These are phyloP conservation scores for Alloascoidea africana DNA, from an alignment of 805 yeast species.

Conservation along the genomic window DNA sequence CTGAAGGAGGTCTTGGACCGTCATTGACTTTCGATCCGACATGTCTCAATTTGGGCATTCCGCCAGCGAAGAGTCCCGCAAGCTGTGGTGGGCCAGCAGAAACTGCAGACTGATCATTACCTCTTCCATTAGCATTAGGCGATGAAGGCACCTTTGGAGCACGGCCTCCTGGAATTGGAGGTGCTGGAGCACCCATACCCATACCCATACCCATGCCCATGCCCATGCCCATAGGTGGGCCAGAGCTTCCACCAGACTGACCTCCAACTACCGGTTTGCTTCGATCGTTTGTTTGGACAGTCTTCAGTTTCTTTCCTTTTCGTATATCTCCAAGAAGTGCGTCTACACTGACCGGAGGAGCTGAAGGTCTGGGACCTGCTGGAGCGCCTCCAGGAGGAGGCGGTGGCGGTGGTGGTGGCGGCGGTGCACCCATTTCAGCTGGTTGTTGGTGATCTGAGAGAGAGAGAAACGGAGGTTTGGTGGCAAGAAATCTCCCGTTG, in stretches of 20 bases:
- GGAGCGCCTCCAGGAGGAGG: conserved; percentile 9
- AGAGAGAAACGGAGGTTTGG: too few species aligned
- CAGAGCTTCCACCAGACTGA: conserved; percentile 8
- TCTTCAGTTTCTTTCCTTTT: conserved; percentile 46
- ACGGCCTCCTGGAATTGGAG: conserved; percentile 10
- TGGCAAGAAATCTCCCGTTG: too few species aligned
- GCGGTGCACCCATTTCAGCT: conserved; percentile 1
- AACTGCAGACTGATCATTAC: conserved; percentile 18
- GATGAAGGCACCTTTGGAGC: conserved; percentile 16
- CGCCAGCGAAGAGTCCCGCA: conserved; percentile 64
- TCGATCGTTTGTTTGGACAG: conserved; percentile 53
- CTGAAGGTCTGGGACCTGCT: conserved; percentile 16
- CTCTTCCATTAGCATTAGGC: conserved; percentile 15
- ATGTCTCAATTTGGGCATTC: conserved; percentile 58
- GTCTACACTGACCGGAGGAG: conserved; percentile 16
- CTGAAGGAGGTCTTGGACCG: not conserved
- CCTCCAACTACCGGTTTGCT: conserved; percentile 40
- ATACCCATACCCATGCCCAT: conserved; percentile 2
- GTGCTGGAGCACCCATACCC: conserved; percentile 13
- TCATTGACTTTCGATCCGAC: not conserved
- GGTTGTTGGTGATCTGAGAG: too few species aligned
- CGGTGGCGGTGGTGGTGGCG: conserved; percentile 1
- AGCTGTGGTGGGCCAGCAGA: conserved; percentile 25
- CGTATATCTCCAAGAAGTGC: conserved; percentile 69
- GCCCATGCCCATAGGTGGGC: conserved; percentile 10